Evolutionary conservation across 106 monocot genomes (phyloP).

Genomic region (Phalaenopsis equestris): DNA sequence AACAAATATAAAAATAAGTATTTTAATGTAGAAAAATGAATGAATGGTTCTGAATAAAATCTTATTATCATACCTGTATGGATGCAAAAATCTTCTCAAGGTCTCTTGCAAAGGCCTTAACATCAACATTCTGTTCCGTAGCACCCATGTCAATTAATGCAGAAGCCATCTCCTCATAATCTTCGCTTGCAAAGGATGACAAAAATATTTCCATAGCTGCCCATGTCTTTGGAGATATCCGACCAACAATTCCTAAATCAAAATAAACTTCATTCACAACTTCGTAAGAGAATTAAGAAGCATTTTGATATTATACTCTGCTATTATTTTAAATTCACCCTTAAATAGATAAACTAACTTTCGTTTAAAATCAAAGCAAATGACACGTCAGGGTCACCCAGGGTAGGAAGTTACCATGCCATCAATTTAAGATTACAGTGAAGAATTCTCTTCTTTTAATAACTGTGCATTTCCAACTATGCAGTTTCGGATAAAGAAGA

Average conservation of each 20-base stretch:
- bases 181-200: conserved; percentile 78
- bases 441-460: neutral
- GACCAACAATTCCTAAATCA: conserved; percentile 82
- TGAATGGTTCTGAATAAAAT: neutral
- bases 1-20: neutral
- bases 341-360: neutral
- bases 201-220: conserved; percentile 94
- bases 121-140: conserved; percentile 73
- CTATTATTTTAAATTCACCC: neutral
- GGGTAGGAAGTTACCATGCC: too few relatives aligned
- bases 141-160: conserved; percentile 90
- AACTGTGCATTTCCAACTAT: too few relatives aligned
- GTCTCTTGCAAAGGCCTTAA: conserved; percentile 72
- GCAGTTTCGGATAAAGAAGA: too few relatives aligned
- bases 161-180: conserved; percentile 75
- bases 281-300: neutral
- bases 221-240: conserved; percentile 95
- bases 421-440: too few relatives aligned
- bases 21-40: neutral
- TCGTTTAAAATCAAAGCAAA: neutral
- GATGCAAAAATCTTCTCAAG: conserved; percentile 91
- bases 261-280: conserved; percentile 5
- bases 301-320: neutral
- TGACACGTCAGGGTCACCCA: neutral
- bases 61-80: conserved; percentile 39